Evolutionary conservation across 345 rosid genomes (phyloP).

Genomic region (Theobroma cacao): DNA sequence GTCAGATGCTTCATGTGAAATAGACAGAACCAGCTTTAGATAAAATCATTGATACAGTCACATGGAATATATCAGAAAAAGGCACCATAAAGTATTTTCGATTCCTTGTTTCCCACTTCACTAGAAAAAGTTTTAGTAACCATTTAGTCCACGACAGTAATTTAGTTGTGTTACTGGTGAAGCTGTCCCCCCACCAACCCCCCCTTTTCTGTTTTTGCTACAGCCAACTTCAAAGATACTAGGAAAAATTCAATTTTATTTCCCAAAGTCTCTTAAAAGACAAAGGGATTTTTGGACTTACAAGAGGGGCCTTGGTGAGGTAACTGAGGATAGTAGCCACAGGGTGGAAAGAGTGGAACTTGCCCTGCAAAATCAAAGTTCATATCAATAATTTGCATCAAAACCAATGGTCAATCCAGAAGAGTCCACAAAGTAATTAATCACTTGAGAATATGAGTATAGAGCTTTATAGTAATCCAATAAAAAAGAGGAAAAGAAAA

Average conservation of each 20-base stretch:
- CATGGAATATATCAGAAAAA: not conserved
- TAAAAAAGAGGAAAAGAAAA: not conserved
- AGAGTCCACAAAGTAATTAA: not conserved
- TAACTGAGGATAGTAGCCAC: constrained; percentile 97
- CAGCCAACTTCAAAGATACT: not conserved
- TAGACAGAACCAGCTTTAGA: not conserved
- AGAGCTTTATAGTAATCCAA: not conserved
- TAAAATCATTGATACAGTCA: not conserved
- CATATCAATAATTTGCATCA: not conserved
- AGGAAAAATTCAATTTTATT: not conserved
- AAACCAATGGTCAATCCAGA: not conserved
- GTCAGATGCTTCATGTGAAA: not conserved
- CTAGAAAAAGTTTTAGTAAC: not conserved
- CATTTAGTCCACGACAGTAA: not conserved
- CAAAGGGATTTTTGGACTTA: constrained; percentile 30
- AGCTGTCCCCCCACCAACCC: not conserved
- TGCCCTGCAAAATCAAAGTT: constrained; percentile 47
- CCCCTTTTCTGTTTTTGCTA: not conserved
- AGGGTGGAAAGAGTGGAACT: constrained; percentile 97
- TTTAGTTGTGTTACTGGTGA: not conserved
- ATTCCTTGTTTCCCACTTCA: not conserved
- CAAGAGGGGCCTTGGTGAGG: constrained; percentile 98
- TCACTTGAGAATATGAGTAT: not conserved
- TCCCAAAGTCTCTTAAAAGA: not conserved
- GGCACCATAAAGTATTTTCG: not conserved